These are phyloP conservation scores for Pulveroboletus sp. DNA, from an alignment of 768 basidiomycete genomes.

Conservation along the genomic window DNA sequence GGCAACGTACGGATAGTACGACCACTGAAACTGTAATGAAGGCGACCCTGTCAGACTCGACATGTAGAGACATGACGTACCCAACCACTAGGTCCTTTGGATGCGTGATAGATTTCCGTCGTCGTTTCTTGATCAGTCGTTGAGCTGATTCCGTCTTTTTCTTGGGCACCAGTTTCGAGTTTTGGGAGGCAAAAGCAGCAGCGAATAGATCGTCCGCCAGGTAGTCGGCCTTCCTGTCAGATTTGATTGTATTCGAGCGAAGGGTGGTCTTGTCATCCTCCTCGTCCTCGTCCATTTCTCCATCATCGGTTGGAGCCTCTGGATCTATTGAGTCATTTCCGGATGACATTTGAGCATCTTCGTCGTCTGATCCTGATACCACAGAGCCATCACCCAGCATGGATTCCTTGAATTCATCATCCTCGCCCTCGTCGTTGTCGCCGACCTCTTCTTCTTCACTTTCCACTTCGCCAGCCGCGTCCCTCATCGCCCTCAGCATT, in stretches of 20 bases:
- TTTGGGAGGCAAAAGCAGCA: constrained; percentile 47
- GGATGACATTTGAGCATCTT: constrained; percentile 7
- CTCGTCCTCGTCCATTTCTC: constrained; percentile 16
- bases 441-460: constrained; percentile 19
- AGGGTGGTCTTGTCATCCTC: constrained; percentile 1
- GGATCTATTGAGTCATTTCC: constrained; percentile 9
- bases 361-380: constrained; percentile 16
- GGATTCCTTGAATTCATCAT: constrained; percentile 13
- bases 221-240: constrained; percentile 43
- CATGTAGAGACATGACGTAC: constrained; percentile 30
- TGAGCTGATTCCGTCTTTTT: constrained; percentile 23
- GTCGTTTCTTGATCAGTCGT: constrained; percentile 24
- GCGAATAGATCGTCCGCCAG: constrained; percentile 67
- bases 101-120: constrained; percentile 30
- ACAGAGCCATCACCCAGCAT: constrained; percentile 3
- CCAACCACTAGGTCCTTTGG: constrained; percentile 56
- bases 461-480: constrained; percentile 23
- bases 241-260: not conserved
- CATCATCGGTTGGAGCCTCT: constrained; percentile 18
- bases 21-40: constrained; percentile 38
- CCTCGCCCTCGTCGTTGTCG: constrained; percentile 12
- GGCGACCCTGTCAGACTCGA: not conserved
- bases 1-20: constrained; percentile 52
- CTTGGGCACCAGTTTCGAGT: constrained; percentile 8
- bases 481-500: constrained; percentile 29